Evolutionary conservation across 345 rosid genomes (phyloP).

Genomic region (Lepidium africanum): DNA sequence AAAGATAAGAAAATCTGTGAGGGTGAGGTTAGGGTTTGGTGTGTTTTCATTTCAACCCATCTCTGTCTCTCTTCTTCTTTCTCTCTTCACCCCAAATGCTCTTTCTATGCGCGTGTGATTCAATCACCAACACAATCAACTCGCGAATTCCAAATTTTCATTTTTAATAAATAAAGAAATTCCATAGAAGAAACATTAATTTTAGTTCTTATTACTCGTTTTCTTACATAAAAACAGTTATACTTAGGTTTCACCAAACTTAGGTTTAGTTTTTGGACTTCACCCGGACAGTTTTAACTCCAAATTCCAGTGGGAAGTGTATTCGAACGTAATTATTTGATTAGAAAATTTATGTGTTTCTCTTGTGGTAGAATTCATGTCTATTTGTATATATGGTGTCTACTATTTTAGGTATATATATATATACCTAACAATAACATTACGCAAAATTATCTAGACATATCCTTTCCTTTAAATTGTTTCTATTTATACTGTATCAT

Average conservation of each 20-base stretch:
- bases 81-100: too few species aligned
- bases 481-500: conserved; percentile 3
- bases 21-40: conserved; percentile 41
- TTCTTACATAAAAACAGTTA: too few species aligned
- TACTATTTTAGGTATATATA: conserved; percentile 1
- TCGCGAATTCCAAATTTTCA: not conserved
- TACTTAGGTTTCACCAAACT: not conserved
- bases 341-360: not conserved
- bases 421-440: too few species aligned
- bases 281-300: not conserved
- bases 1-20: conserved; percentile 28
- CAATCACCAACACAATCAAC: not conserved
- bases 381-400: not conserved
- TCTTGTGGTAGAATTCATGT: conserved; percentile 9
- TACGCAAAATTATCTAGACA: not conserved
- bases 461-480: not conserved
- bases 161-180: not conserved
- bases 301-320: not conserved
- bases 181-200: too few species aligned
- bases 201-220: too few species aligned
- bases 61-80: not conserved
- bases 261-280: not conserved
- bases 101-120: conserved; percentile 11
- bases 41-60: conserved; percentile 33
- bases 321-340: not conserved